Evolutionary conservation across 2,329 filamentous ascomycete species (phyloP).

Genomic region (Chaetomium strumarium): DNA sequence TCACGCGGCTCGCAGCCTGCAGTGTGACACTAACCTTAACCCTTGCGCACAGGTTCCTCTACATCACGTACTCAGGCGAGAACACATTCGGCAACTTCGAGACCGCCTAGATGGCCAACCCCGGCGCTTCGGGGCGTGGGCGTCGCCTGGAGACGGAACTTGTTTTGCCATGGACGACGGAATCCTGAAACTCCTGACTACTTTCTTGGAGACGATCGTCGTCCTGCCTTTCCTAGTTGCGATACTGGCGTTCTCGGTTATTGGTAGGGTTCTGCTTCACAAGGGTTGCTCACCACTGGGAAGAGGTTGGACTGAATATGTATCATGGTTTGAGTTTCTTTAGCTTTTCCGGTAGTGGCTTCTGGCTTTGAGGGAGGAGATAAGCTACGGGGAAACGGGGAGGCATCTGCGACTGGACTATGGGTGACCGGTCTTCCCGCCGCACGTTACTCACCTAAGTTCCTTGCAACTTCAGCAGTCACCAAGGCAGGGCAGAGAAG

Average conservation of each 20-base stretch:
- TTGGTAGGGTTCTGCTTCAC: constrained; percentile 3
- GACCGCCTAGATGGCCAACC: constrained; percentile 29
- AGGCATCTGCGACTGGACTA: too few species aligned
- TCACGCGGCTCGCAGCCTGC: neutral
- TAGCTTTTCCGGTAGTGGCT: constrained; percentile 1
- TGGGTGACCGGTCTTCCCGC: too few species aligned
- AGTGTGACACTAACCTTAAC: constrained; percentile 4
- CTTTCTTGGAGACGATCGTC: too few species aligned
- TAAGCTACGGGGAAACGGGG: neutral
- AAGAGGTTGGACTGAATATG: constrained; percentile 16
- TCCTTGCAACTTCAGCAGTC: too few species aligned
- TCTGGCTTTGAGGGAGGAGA: neutral
- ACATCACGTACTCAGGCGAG: constrained; percentile 99
- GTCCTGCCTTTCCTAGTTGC: constrained; percentile 13
- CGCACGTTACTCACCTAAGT: too few species aligned
- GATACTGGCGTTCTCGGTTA: constrained; percentile 22
- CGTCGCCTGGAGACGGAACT: neutral
- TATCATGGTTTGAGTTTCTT: constrained; percentile 12
- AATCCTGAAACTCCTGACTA: too few species aligned
- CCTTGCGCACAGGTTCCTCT: constrained; percentile 65
- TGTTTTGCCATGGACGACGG: too few species aligned
- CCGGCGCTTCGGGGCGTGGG: constrained; percentile 2
- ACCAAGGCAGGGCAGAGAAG: too few species aligned
- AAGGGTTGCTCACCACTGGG: neutral
- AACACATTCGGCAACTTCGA: constrained; percentile 79